Evolutionary conservation across 2,329 filamentous ascomycete genomes (phyloP), one percentile per base, ranked within the genome.

Genomic region (Acrodontium crateriforme): DNA sequence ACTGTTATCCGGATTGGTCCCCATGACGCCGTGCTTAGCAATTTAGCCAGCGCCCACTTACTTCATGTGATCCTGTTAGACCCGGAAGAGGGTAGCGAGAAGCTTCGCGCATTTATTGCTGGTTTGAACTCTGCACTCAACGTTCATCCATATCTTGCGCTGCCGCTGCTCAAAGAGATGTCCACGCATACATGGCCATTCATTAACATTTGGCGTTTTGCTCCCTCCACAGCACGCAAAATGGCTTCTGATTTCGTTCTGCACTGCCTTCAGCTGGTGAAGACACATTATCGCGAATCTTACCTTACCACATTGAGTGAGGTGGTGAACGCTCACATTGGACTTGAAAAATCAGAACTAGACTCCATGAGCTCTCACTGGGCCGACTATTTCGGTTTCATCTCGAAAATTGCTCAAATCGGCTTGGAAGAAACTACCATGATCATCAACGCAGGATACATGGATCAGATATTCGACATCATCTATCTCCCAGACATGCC

Each of bases 341-440:
- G n/a, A n/a, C n/a, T n/a, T n/a, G n/a, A n/a, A n/a, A n/a, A n/a
- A n/a, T n/a, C n/a, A n/a, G n/a, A 7, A 9, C 20, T 39, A 5
- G 31, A 31, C 5, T 3, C 9, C n/a, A 14, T 23, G 9, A 18
- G 17, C n/a, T 10, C 5, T 6, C 17, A 22, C 6, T 43, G 39
- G 39, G 10, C 9, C 6, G 40, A 43, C 5, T 43, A 34, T n/a
- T 35, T 43, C 15, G 27, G 19, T 9, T 27, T 43, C 18, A 16
- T 35, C 3, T 17, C 25, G 8, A n/a, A 27, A 6, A 3, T 41
- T n/a, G 35, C 37, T 5, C 16, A 24, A 9, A 19, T 38, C 12
- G 40, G 39, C 4, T n/a, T 9, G 14, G 13, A 28, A 3, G 40
- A 43, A 23, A 31, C 30, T 9, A 16, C 14, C 4, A 2, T 38